Percentiles rank a stretch among this genome's conserved stretches.
These are phyloP conservation scores for Xylaria multiplex DNA, from an alignment of 2,329 filamentous ascomycete species.

Conservation along the genomic window DNA sequence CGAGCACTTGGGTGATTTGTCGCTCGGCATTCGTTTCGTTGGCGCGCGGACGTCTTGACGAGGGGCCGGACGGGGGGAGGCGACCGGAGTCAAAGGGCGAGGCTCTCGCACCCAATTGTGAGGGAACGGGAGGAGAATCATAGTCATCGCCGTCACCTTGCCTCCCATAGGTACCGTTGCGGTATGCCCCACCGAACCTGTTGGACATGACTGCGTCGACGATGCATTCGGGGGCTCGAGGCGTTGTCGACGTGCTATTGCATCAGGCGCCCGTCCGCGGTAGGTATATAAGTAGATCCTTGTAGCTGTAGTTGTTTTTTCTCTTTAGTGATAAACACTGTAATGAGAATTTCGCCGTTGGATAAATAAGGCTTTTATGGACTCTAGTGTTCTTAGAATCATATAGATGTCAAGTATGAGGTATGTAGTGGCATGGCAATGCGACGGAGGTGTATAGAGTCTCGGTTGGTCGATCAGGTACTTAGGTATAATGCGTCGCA, in stretches of 20 bases:
- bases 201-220: constrained; percentile 58
- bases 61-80: constrained; percentile 43
- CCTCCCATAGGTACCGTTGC: constrained; percentile 57
- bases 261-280: background rate
- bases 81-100: constrained; percentile 47
- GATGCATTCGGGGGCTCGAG: constrained; percentile 41
- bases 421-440: background rate
- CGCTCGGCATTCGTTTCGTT: constrained; percentile 61
- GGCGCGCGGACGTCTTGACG: constrained; percentile 41
- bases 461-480: too few relatives aligned
- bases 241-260: constrained; percentile 10
- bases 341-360: background rate
- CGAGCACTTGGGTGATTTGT: constrained; percentile 73
- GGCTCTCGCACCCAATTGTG: constrained; percentile 45
- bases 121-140: constrained; percentile 54
- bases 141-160: constrained; percentile 58
- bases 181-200: constrained; percentile 60
- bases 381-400: background rate
- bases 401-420: background rate
- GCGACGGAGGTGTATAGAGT: background rate
- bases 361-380: background rate
- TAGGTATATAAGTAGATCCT: background rate
- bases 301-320: background rate
- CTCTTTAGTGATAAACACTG: background rate
- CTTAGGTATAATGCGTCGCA: too few relatives aligned